Percentiles rank a stretch among this genome's conserved stretches.
These are phyloP conservation scores for Puccinellia tenuiflora DNA, from an alignment of 176 grass and related monocot species.

Conservation along the genomic window DNA sequence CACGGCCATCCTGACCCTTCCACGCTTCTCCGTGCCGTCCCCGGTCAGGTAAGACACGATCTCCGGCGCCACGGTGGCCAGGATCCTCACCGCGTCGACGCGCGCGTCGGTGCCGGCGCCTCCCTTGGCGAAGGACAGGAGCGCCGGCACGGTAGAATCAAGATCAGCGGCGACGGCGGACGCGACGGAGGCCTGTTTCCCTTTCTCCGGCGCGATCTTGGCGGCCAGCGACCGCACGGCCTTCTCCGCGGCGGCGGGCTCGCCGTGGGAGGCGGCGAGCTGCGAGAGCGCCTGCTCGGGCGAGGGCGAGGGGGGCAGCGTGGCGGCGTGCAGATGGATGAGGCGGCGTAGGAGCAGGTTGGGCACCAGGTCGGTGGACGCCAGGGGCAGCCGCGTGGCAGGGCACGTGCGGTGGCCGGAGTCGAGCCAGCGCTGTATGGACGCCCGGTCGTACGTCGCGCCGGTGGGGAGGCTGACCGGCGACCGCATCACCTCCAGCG, in stretches of 20 bases:
- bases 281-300: constrained; percentile 39
- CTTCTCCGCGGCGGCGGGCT: constrained; percentile 48
- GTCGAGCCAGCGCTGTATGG: constrained; percentile 84
- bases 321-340: constrained; percentile 47
- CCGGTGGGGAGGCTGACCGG: constrained; percentile 68
- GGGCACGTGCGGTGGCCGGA: constrained; percentile 74
- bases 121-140: constrained; percentile 44
- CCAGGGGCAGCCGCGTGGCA: constrained; percentile 51
- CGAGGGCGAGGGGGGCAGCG: constrained; percentile 39
- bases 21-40: constrained; percentile 24
- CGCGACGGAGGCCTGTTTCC: constrained; percentile 37
- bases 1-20: constrained; percentile 27
- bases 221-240: constrained; percentile 44
- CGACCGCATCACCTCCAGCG: constrained; percentile 81
- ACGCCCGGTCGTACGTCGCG: constrained; percentile 74
- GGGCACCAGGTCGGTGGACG: constrained; percentile 64
- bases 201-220: constrained; percentile 48
- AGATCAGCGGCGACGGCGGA: constrained; percentile 36
- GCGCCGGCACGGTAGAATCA: constrained; percentile 30
- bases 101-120: constrained; percentile 35
- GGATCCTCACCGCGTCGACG: constrained; percentile 42
- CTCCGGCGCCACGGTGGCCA: constrained; percentile 42
- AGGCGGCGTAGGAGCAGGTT: constrained; percentile 63
- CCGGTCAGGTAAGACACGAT: constrained; percentile 32
- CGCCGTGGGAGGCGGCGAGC: constrained; percentile 36